phyloP scores from a whole-genome alignment of 441 rosid genomes.

The Theobroma grandiflorum region DNA sequence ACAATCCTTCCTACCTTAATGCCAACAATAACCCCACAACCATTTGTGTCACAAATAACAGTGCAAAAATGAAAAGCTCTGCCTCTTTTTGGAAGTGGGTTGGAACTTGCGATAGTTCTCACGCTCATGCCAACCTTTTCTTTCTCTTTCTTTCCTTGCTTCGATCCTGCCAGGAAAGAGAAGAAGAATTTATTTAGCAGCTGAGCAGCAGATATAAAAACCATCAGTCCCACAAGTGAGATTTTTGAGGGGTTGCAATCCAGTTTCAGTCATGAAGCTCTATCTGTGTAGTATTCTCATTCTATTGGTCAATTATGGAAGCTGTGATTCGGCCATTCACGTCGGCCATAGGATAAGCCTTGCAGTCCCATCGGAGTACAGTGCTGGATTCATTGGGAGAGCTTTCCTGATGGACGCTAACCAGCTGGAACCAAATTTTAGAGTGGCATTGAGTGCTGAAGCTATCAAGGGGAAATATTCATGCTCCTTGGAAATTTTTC shows the following conservation, averaged over 20 bases:
- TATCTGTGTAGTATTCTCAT: slow-evolving; percentile 37
- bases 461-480: slow-evolving; percentile 58
- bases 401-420: slow-evolving; percentile 67
- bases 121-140: slow-evolving; percentile 40
- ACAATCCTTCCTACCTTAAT: slow-evolving; percentile 29
- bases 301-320: slow-evolving; percentile 37
- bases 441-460: slow-evolving; percentile 68
- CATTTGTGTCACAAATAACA: slow-evolving; percentile 11
- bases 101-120: slow-evolving; percentile 33
- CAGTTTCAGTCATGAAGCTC: slow-evolving; percentile 44
- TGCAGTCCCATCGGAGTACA: slow-evolving; percentile 60
- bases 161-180: slow-evolving; percentile 23
- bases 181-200: not conserved
- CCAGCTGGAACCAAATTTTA: slow-evolving; percentile 55
- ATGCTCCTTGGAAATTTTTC: slow-evolving; percentile 74
- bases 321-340: slow-evolving; percentile 57
- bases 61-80: slow-evolving; percentile 38
- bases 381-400: slow-evolving; percentile 63
- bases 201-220: not conserved
- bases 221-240: not conserved
- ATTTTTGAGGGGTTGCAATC: not conserved
- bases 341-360: slow-evolving; percentile 56
- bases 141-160: slow-evolving; percentile 29
- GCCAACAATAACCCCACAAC: slow-evolving; percentile 35
- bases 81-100: slow-evolving; percentile 41